Evolutionary conservation across 2,329 filamentous ascomycete genomes (phyloP).

Genomic region (Pyricularia sp.): DNA sequence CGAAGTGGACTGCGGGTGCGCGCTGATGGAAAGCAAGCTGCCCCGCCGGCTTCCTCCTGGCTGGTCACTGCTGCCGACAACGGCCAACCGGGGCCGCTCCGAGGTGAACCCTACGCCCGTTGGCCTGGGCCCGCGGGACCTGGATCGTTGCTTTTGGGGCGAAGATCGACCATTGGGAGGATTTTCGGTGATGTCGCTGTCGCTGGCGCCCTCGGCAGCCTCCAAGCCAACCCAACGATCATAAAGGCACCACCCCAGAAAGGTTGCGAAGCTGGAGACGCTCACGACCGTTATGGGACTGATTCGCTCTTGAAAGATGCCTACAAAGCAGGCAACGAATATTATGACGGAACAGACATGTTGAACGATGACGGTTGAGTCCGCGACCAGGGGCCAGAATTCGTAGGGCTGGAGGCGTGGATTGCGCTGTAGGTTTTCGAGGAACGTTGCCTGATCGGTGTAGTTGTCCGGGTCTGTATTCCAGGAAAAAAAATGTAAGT

Average conservation of each 20-base stretch:
- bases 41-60: background rate
- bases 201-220: constrained; percentile 37
- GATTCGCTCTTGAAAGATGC: constrained; percentile 77
- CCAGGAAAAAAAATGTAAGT: background rate
- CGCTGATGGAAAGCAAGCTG: constrained; percentile 18
- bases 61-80: constrained; percentile 14
- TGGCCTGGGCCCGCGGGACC: background rate
- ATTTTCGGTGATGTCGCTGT: constrained; percentile 9
- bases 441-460: constrained; percentile 90
- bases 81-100: constrained; percentile 6
- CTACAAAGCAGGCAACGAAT: constrained; percentile 87
- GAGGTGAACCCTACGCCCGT: background rate
- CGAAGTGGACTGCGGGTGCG: constrained; percentile 39
- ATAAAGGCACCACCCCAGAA: constrained; percentile 82
- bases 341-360: constrained; percentile 92
- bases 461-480: constrained; percentile 87
- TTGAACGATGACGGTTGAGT: constrained; percentile 92
- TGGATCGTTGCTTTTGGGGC: background rate
- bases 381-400: constrained; percentile 92
- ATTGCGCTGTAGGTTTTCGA: constrained; percentile 91
- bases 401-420: constrained; percentile 89
- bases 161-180: background rate
- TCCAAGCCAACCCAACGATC: constrained; percentile 72
- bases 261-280: constrained; percentile 69
- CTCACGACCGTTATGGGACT: constrained; percentile 80